Percentiles rank a stretch among this genome's conserved stretches.
phyloP scores from a whole-genome alignment of 2,329 filamentous ascomycete species.

The Sordariomycetes sp. region DNA sequence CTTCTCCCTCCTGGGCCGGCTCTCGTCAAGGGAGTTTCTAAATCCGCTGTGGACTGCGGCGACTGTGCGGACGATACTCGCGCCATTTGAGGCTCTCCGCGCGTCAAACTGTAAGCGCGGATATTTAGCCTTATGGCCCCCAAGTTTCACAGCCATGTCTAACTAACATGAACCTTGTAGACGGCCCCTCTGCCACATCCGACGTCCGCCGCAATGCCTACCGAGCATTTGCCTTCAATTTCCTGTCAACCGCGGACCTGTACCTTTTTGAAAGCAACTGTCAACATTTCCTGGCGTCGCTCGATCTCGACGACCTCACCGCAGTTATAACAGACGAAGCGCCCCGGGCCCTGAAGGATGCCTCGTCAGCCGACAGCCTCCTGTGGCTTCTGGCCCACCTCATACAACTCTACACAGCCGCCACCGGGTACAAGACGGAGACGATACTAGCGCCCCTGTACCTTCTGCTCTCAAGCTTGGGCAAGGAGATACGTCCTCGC shows the following conservation, averaged over 20 bases:
- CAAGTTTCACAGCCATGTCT: too few relatives aligned
- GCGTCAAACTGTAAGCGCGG: not conserved
- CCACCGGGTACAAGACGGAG: not conserved
- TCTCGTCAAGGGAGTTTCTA: not conserved
- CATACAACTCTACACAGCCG: slow-evolving; percentile 23
- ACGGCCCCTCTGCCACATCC: not conserved
- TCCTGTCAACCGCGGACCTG: slow-evolving; percentile 22
- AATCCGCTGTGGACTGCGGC: not conserved
- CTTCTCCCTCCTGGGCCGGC: not conserved
- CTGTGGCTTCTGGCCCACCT: slow-evolving; percentile 58
- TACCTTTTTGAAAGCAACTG: slow-evolving; percentile 26
- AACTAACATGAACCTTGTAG: not conserved
- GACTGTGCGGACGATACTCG: not conserved
- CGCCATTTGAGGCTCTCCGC: not conserved
- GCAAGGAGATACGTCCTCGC: slow-evolving; percentile 34
- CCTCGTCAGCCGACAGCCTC: slow-evolving; percentile 25
- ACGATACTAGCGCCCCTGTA: slow-evolving; percentile 38
- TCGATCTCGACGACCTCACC: slow-evolving; percentile 27
- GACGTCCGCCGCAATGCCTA: slow-evolving; percentile 14
- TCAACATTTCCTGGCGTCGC: slow-evolving; percentile 16
- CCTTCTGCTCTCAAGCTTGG: slow-evolving; percentile 36
- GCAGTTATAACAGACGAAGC: slow-evolving; percentile 24
- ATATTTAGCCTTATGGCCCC: not conserved
- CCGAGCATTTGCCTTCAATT: slow-evolving; percentile 20
- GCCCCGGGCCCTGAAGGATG: slow-evolving; percentile 10